Percentiles rank a stretch among this genome's conserved stretches.
These are phyloP conservation scores for Trichoderma orchidacearum DNA, from an alignment of 495 filamentous ascomycete genomes.

Conservation along the genomic window DNA sequence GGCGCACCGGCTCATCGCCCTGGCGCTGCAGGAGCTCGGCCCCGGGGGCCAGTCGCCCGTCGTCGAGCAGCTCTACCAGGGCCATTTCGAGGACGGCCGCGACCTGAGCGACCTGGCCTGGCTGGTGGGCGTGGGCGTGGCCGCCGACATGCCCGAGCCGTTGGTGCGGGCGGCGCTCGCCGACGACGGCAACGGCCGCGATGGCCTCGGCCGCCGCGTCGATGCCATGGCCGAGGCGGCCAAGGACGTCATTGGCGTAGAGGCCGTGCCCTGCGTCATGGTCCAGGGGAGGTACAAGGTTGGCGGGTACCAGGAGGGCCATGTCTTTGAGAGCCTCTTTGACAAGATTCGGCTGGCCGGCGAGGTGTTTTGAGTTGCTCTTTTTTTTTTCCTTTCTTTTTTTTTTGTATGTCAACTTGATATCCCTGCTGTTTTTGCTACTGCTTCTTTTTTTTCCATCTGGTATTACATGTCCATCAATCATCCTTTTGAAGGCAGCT, in stretches of 20 bases:
- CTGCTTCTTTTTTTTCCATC: too few relatives aligned
- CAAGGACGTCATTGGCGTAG: slow-evolving; percentile 38
- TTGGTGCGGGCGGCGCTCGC: slow-evolving; percentile 47
- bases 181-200: slow-evolving; percentile 6
- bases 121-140: slow-evolving; percentile 40
- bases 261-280: slow-evolving; percentile 65
- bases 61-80: slow-evolving; percentile 50
- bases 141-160: slow-evolving; percentile 31
- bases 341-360: slow-evolving; percentile 16
- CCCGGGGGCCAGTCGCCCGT: slow-evolving; percentile 38
- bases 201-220: slow-evolving; percentile 41
- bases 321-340: slow-evolving; percentile 26
- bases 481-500: too few relatives aligned
- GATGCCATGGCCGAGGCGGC: slow-evolving; percentile 12
- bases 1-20: slow-evolving; percentile 62
- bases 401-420: not conserved
- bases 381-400: not conserved
- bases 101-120: slow-evolving; percentile 57
- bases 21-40: slow-evolving; percentile 42
- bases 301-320: slow-evolving; percentile 50
- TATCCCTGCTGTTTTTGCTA: not conserved
- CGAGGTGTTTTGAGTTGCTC: not conserved
- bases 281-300: slow-evolving; percentile 54
- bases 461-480: too few relatives aligned
- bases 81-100: slow-evolving; percentile 57